Evolutionary conservation across 257 asterid genomes (phyloP), one percentile per base, ranked within the genome.

Genomic region (Buddleja alternifolia): DNA sequence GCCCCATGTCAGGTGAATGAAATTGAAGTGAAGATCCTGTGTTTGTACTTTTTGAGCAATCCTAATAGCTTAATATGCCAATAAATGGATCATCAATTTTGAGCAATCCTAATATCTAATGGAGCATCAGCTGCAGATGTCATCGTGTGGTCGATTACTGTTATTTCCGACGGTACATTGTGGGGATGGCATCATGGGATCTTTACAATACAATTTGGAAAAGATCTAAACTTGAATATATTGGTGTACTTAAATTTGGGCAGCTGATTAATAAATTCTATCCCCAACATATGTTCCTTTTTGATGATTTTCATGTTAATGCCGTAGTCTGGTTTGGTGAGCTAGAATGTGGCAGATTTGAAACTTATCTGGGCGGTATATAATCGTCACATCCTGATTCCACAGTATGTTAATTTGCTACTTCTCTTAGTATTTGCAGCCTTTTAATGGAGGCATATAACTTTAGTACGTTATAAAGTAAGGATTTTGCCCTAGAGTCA

Each of bases 171-270:
- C 19, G 3, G 16, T 25, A 15, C 51, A 17, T 20, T 14, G 16
- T 17, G 66, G n/a, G 34, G 46, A 48, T 32, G 34, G 57, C 46
- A 47, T 50, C 37, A 32, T 48, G 20, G 23, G 60, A 6, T 65
- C 16, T 45, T n/a, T 32, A 39, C 16, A 21, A 34, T 48, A 48
- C 6, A 24, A 39, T 60, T 60, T 19, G 17, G 58, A 17, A 34
- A 3, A 12, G 12, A 11, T 23, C 34, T 12, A 23, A 11, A 23
- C 17, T 5, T 37, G 39, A 25, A 4, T 11, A 2, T 5, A 17
- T 17, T 19, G 32, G 23, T 17, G 32, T 11, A 7, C 1, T 17
- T 2, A 50, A 20, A 24, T 3, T 24, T 53, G 4, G 8, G 9
- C 11, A 9, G 39, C 15, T n/a, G n/a, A n/a, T n/a, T n/a, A n/a